phyloP scores from a whole-genome alignment of 768 basidiomycete genomes.

The Obba rivulosa region DNA sequence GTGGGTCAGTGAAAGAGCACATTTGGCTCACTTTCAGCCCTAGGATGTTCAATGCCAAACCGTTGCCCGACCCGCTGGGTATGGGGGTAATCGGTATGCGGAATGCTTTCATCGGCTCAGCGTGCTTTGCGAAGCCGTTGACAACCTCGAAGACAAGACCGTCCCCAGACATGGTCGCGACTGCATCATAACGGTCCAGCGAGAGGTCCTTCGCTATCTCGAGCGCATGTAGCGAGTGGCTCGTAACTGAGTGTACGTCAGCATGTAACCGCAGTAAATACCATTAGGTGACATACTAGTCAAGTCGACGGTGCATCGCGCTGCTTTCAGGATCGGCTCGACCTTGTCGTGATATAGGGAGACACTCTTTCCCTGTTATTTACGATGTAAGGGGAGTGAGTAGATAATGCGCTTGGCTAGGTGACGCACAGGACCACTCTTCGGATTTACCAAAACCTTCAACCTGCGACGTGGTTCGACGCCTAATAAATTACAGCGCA shows the following conservation, averaged over 20 bases:
- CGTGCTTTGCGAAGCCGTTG: slow-evolving; percentile 74
- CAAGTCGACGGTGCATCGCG: slow-evolving; percentile 57
- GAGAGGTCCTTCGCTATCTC: slow-evolving; percentile 55
- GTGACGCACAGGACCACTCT: slow-evolving; percentile 64
- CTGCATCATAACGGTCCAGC: slow-evolving; percentile 57
- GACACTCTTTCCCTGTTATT: slow-evolving; percentile 53
- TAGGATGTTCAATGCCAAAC: slow-evolving; percentile 64
- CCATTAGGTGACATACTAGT: slow-evolving; percentile 41
- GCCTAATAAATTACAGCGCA: slow-evolving; percentile 30
- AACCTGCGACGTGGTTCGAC: slow-evolving; percentile 51
- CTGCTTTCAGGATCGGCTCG: slow-evolving; percentile 67
- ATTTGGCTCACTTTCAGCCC: slow-evolving; percentile 49
- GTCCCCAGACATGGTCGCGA: slow-evolving; percentile 78
- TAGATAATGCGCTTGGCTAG: not conserved
- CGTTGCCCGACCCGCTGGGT: slow-evolving; percentile 82
- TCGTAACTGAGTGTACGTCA: slow-evolving; percentile 47
- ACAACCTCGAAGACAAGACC: slow-evolving; percentile 79
- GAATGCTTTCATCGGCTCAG: slow-evolving; percentile 55
- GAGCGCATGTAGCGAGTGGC: slow-evolving; percentile 55
- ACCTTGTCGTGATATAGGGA: slow-evolving; percentile 51
- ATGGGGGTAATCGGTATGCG: slow-evolving; percentile 69
- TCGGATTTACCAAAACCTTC: slow-evolving; percentile 74
- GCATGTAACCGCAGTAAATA: not conserved
- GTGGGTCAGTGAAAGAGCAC: not conserved
- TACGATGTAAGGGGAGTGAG: slow-evolving; percentile 4